Base-by-base conservation (phyloP, 148 eudicot species). In the Heliamphora exappendiculata region DNA sequence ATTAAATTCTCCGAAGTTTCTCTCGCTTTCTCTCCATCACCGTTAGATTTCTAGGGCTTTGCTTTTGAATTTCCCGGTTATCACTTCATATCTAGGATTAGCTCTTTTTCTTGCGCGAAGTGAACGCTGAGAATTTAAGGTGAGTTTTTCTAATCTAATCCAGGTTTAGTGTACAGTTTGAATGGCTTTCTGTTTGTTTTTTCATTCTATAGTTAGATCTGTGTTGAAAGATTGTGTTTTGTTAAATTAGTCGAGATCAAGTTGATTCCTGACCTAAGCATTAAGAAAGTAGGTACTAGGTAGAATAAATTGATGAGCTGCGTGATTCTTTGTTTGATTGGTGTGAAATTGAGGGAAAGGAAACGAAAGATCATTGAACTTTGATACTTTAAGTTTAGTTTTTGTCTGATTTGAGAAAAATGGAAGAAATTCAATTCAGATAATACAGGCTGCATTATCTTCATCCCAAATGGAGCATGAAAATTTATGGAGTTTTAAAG, bases 51-150 rank as follows among this genome's bases (percentile, higher is more conserved):
- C 58, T 37, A 20, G 78, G 49, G 62, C 36, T 65, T 14, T 24
- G 7, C 22, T 34, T 36, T 22, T 37, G 29, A 62, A 47, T 33
- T 65, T n/a, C 28, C 24, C 5, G 29, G 47, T n/a, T 64, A 45
- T 22, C 78, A 33, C 45, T 51, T 63, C 49, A 7, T 34, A 34
- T 66, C 31, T 22, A n/a, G 29, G 71, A 76, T 49, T 64, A n/a
- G 28, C 41, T 44, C 5, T 9, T 49, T 60, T 64, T 5, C 47
- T 45, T 26, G 41, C 31, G 78, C 59, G 45, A 65, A 49, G 22
- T 71, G 75, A n/a, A 51, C 20, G 28, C 26, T 53, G 45, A 20
- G 72, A 76, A 49, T 42, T 76, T 36, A n/a, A 64, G 78, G 78
- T 76, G 78, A 51, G 78, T 75, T 13, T 67, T 62, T 44, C 7